These are phyloP conservation scores for Thelonectria olida DNA, from an alignment of 2,329 filamentous ascomycete species.

Conservation along the genomic window DNA sequence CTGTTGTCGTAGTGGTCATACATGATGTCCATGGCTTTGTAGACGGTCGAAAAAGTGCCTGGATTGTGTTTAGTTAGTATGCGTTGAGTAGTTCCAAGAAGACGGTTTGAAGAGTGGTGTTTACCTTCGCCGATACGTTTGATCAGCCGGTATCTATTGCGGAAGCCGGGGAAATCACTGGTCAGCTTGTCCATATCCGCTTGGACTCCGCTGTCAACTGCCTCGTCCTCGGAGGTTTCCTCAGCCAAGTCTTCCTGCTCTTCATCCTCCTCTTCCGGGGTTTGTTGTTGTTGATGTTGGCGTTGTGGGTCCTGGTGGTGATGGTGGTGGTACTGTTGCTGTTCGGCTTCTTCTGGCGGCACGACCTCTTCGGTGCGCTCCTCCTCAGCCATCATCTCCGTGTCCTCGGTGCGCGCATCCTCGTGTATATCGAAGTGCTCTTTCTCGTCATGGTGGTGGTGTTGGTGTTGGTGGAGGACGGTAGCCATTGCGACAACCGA, in stretches of 20 bases:
- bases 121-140: constrained; percentile 96
- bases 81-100: background rate
- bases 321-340: constrained; percentile 36
- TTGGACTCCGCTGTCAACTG: constrained; percentile 73
- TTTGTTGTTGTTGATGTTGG: constrained; percentile 21
- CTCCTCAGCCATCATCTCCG: constrained; percentile 59
- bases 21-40: constrained; percentile 94
- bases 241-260: constrained; percentile 52
- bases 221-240: constrained; percentile 66
- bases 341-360: constrained; percentile 35
- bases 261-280: constrained; percentile 40
- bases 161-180: constrained; percentile 83
- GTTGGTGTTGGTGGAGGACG: constrained; percentile 37
- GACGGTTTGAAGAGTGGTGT: constrained; percentile 11
- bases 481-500: constrained; percentile 33
- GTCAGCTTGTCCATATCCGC: constrained; percentile 91
- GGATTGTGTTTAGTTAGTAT: constrained; percentile 19
- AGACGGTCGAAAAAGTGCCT: constrained; percentile 99
- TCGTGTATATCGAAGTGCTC: constrained; percentile 60
- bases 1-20: constrained; percentile 86
- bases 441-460: constrained; percentile 42
- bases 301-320: constrained; percentile 30
- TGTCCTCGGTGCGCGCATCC: constrained; percentile 60
- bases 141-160: constrained; percentile 85
- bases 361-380: constrained; percentile 41